Base-by-base conservation (phyloP, 2,329 filamentous ascomycete genomes). In the Fusarium bactridioides region DNA sequence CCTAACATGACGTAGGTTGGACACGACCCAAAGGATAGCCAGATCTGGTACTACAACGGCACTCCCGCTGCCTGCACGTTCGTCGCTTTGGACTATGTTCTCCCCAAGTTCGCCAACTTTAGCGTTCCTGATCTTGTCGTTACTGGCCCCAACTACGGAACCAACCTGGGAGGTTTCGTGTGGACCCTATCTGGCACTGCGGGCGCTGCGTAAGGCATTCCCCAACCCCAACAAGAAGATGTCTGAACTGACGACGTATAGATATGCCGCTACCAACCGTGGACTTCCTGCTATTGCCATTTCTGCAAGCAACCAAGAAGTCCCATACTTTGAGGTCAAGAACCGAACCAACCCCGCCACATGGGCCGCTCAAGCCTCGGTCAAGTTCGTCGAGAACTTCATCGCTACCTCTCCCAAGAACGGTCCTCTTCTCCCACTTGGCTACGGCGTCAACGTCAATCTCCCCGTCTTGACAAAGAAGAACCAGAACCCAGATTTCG, bases 11-110 rank as follows among this genome's bases (percentile, higher is more conserved):
- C 15, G 13, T 48, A 79, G 77, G 65, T 79, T 27, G 88, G 88
- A 50, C 81, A 79, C 21, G 87, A 89, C 70, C 87, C 86, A 18
- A 76, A 78, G 25, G 86, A 89, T 63, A 80, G 80, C 58, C 83
- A 87, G 67, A 87, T 90, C 70, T 90, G 86, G 86, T 89, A 90
- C 75, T 90, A 89, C 79, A 88, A 89, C 59, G 87, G 88, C 27
- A 90, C 87, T 1, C 86, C 88, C 0, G 86, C 86, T 0, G 84
- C 87, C 1, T 87, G 85, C 72, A 87, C 86, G 3, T 86, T 89
- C 64, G 86, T 90, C 10, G 87, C 84, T 4, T 82, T 89, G 10
- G 87, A 89, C 79, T 88, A 86, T 48, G 85, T 90, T 13, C 80
- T 89, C 21, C 87, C 87, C 3, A 79, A 76, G 19, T 86, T 83